Conservation (phyloP, 169 alveolate species). For the Plasmodium knowlesi region DNA sequence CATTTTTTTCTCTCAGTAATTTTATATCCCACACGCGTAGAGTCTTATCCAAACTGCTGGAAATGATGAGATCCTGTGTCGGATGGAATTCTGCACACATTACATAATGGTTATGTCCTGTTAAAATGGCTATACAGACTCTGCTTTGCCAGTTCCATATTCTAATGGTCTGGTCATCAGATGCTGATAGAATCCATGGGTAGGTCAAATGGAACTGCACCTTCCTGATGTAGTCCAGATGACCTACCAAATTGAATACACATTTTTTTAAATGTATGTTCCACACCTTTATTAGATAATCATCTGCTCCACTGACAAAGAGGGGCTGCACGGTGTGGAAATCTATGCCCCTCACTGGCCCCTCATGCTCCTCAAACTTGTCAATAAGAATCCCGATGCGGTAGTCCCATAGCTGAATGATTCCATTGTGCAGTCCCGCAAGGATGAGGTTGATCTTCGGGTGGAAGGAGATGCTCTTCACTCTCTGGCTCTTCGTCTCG, state of each 20-base stretch:
- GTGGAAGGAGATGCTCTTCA: slow-evolving; percentile 96
- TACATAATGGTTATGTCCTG: slow-evolving; percentile 98
- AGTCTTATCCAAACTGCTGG: slow-evolving; percentile 95
- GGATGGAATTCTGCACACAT: slow-evolving; percentile 98
- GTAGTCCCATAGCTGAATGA: slow-evolving; percentile 94
- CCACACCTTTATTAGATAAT: slow-evolving; percentile 95
- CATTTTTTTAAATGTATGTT: slow-evolving; percentile 94
- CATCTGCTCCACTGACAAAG: slow-evolving; percentile 98
- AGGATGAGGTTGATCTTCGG: slow-evolving; percentile 94
- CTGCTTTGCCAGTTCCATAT: slow-evolving; percentile 98
- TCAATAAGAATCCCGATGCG: slow-evolving; percentile 87
- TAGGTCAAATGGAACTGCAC: slow-evolving; percentile 95
- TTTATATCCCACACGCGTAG: slow-evolving; percentile 96
- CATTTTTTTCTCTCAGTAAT: slow-evolving; percentile 92
- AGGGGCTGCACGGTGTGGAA: slow-evolving; percentile 95
- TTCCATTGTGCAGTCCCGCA: slow-evolving; percentile 95
- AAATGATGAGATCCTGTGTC: slow-evolving; percentile 91
- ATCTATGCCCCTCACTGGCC: slow-evolving; percentile 96
- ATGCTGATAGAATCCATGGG: slow-evolving; percentile 96
- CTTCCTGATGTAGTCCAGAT: slow-evolving; percentile 96
- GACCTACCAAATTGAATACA: slow-evolving; percentile 94
- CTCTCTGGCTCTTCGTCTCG: slow-evolving; percentile 92
- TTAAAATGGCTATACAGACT: slow-evolving; percentile 87
- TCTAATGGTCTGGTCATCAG: slow-evolving; percentile 97
- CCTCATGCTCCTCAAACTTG: slow-evolving; percentile 95